phyloP scores from a whole-genome alignment of 306 rosid genomes.

The Quercus mongolica region DNA sequence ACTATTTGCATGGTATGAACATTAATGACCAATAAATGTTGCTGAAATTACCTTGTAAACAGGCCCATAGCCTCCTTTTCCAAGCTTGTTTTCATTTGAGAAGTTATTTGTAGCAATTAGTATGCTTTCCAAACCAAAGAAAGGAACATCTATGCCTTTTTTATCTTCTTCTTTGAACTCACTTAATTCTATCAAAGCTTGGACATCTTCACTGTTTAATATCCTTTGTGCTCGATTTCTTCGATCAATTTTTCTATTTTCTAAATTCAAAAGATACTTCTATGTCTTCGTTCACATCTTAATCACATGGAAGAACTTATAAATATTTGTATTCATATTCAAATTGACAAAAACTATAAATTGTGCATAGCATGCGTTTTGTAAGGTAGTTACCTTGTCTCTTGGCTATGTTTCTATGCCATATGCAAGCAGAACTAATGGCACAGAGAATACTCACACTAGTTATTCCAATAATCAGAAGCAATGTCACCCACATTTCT shows the following conservation, averaged over 20 bases:
- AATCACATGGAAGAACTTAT: not conserved
- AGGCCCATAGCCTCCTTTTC: too few relatives aligned
- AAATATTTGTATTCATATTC: not conserved
- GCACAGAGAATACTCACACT: conserved; percentile 3
- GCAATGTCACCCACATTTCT: not conserved
- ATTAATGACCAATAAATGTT: not conserved
- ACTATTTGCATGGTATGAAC: not conserved
- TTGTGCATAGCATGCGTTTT: not conserved
- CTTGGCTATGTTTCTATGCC: conserved; percentile 5
- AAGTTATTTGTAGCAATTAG: too few relatives aligned
- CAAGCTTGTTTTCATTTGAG: too few relatives aligned
- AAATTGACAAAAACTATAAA: not conserved
- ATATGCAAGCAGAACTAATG: not conserved
- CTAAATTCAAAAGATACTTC: conserved; percentile 10
- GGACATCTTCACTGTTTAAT: conserved; percentile 19
- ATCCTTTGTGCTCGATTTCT: not conserved
- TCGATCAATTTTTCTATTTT: not conserved
- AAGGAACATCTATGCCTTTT: too few relatives aligned
- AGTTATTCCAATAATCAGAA: not conserved
- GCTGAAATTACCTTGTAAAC: too few relatives aligned
- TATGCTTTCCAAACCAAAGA: too few relatives aligned
- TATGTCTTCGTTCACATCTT: not conserved
- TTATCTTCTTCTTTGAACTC: not conserved
- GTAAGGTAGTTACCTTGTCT: conserved; percentile 17
- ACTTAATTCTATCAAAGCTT: conserved; percentile 20